These are phyloP conservation scores for Penicillium sclerotigenum DNA, from an alignment of 2,329 filamentous ascomycete genomes.

Conservation along the genomic window DNA sequence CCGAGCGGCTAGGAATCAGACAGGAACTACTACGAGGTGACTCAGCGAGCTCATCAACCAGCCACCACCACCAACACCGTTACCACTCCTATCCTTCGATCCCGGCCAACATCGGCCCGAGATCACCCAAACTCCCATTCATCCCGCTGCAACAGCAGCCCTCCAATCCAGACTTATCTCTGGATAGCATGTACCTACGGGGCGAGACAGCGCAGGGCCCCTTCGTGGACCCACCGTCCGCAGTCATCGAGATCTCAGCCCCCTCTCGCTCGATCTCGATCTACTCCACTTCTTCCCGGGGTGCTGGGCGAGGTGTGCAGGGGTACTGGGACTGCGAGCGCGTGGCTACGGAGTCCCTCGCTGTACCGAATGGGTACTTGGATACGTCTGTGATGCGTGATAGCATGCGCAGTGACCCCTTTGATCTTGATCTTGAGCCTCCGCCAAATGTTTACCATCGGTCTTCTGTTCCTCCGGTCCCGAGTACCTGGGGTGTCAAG, in stretches of 20 bases:
- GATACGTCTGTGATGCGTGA: slow-evolving; percentile 13
- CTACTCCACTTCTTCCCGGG: slow-evolving; percentile 16
- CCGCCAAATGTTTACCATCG: slow-evolving; percentile 33
- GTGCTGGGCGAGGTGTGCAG: not conserved
- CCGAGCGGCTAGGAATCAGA: slow-evolving; percentile 7
- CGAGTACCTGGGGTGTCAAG: slow-evolving; percentile 3
- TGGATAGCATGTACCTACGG: slow-evolving; percentile 3
- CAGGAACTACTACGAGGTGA: slow-evolving; percentile 20
- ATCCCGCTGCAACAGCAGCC: slow-evolving; percentile 8
- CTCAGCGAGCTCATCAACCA: slow-evolving; percentile 14
- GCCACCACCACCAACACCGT: slow-evolving; percentile 3
- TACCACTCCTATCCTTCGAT: slow-evolving; percentile 6
- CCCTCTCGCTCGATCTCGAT: slow-evolving; percentile 14
- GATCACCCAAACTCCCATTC: slow-evolving; percentile 3
- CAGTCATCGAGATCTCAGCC: slow-evolving; percentile 13
- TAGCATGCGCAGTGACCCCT: slow-evolving; percentile 35
- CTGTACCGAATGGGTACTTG: not conserved
- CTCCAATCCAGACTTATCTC: slow-evolving; percentile 8
- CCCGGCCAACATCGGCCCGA: not conserved
- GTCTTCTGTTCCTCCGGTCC: slow-evolving; percentile 4
- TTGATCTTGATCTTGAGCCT: slow-evolving; percentile 32
- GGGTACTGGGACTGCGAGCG: slow-evolving; percentile 16
- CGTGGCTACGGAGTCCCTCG: not conserved
- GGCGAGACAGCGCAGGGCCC: not conserved
- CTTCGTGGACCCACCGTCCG: slow-evolving; percentile 5